Conservation (phyloP, 2,329 filamentous ascomycete genomes). For the Talaromyces amestolkiae region DNA sequence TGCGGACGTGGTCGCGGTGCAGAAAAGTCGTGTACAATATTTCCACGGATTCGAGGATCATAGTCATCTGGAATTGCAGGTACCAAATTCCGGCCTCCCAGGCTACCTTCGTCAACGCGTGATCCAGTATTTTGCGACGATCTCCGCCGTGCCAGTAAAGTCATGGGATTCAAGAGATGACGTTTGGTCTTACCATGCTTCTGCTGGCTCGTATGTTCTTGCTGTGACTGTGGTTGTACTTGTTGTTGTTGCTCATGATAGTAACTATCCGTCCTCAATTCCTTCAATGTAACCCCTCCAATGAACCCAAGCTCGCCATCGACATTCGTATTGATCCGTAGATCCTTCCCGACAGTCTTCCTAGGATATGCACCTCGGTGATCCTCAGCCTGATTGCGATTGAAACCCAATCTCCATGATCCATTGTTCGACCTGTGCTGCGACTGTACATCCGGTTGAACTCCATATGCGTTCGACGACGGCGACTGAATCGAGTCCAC, state of each 20-base stretch:
- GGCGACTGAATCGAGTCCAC: constrained; percentile 31
- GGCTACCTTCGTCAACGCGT: constrained; percentile 52
- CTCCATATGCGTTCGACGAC: constrained; percentile 21
- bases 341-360: constrained; percentile 4
- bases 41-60: constrained; percentile 62
- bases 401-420: constrained; percentile 16
- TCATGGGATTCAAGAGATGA: constrained; percentile 61
- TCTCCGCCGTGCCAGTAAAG: constrained; percentile 56
- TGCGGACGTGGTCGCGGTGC: constrained; percentile 53
- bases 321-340: constrained; percentile 19
- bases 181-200: constrained; percentile 50
- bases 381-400: constrained; percentile 13
- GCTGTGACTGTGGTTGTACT: constrained; percentile 7
- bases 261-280: constrained; percentile 23
- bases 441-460: constrained; percentile 9
- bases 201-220: constrained; percentile 23
- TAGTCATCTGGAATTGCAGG: constrained; percentile 59
- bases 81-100: constrained; percentile 49
- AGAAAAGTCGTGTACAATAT: constrained; percentile 64
- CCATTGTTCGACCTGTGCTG: constrained; percentile 16
- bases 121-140: constrained; percentile 52
- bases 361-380: not conserved
- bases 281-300: constrained; percentile 18
- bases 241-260: constrained; percentile 24
- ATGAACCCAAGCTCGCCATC: constrained; percentile 15